Evolutionary conservation across 2,329 filamentous ascomycete genomes (phyloP), one percentile per base, ranked within the genome.

Genomic region (Neonectria ditissima): DNA sequence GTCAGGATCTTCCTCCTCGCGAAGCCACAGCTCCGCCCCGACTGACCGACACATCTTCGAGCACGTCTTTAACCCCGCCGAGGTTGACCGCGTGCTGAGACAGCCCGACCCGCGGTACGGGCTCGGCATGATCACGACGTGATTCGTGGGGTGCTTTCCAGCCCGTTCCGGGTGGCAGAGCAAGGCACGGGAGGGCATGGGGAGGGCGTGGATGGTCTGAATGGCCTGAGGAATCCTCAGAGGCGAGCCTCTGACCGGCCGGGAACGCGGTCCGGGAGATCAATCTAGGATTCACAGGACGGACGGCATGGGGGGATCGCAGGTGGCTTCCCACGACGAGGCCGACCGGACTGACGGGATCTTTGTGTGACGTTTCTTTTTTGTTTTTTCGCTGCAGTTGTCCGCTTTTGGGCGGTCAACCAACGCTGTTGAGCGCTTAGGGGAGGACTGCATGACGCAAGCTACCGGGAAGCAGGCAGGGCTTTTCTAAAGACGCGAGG

Each of bases 101-200:
- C 80, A 82, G 62, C 84, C 83, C 16, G 86, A 89, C 65, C 85
- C 85, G 28, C 81, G 86, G 63, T 87, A 85, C 67, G 83, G 80
- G 18, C 78, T 88, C 45, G 81, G 81, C 55, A 87, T 85, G 78
- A 80, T 87, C 55, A 84, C 84, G 52, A 78, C 74, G 54, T 79
- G 68, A 75, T 60, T 51, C 52, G 44, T 18, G 47, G 47, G 37
- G 2, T 10, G n/a, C 43, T 37, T 9, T 43, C 24, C 9, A 53
- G 26, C 59, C 52, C 55, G 50, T 51, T 48, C 45, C 37, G 24
- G 18, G 48, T 55, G 48, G 47, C 48, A 61, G 52, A 48, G 45
- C 69, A 65, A 62, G 54, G 55, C 41, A 41, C 9, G 8, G n/a
- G 34, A 37, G 16, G n/a, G 37, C 47, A 32, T 50, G 45, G 57